Percentiles rank a stretch among this genome's conserved stretches.
Conservation (phyloP, 75 land plant species). For the Selaginella tamariscina region DNA sequence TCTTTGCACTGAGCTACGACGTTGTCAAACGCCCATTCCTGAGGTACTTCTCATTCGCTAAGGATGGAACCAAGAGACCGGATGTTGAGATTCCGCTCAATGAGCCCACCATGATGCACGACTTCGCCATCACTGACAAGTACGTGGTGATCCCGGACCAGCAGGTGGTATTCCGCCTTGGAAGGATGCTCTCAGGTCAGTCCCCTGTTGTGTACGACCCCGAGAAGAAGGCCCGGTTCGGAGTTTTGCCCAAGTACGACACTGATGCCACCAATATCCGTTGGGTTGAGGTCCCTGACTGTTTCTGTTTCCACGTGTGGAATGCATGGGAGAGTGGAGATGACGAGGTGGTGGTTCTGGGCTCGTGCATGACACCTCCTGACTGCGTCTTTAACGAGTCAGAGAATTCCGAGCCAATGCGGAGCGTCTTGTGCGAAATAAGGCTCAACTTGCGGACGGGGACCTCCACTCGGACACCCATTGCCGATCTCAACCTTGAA, state of each 20-base stretch:
- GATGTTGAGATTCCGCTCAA: slow-evolving; percentile 37
- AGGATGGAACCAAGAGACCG: slow-evolving; percentile 21
- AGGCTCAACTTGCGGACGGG: slow-evolving; percentile 41
- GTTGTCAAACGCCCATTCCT: slow-evolving; percentile 39
- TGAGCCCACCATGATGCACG: slow-evolving; percentile 55
- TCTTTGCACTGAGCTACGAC: slow-evolving; percentile 48
- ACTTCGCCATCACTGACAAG: slow-evolving; percentile 58
- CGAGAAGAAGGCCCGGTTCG: slow-evolving; percentile 46
- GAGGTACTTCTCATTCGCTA: slow-evolving; percentile 32
- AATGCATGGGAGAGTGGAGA: slow-evolving; percentile 89
- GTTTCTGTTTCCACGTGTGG: slow-evolving; percentile 43
- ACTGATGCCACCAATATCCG: slow-evolving; percentile 17
- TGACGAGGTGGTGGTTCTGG: slow-evolving; percentile 40
- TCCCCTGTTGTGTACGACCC: slow-evolving; percentile 42
- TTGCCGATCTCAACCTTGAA: slow-evolving; percentile 50
- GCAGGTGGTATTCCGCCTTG: slow-evolving; percentile 60
- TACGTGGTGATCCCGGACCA: slow-evolving; percentile 47
- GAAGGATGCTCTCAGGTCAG: slow-evolving; percentile 33
- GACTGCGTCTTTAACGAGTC: slow-evolving; percentile 39
- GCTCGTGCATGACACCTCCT: slow-evolving; percentile 58
- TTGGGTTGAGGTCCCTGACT: slow-evolving; percentile 62
- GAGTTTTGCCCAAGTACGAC: slow-evolving; percentile 35
- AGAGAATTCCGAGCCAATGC: slow-evolving; percentile 17
- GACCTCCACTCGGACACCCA: slow-evolving; percentile 23
- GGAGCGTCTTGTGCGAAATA: slow-evolving; percentile 35